These are phyloP conservation scores for Amoebophrya sp. DNA, from an alignment of 169 alveolate genomes.

Conservation along the genomic window DNA sequence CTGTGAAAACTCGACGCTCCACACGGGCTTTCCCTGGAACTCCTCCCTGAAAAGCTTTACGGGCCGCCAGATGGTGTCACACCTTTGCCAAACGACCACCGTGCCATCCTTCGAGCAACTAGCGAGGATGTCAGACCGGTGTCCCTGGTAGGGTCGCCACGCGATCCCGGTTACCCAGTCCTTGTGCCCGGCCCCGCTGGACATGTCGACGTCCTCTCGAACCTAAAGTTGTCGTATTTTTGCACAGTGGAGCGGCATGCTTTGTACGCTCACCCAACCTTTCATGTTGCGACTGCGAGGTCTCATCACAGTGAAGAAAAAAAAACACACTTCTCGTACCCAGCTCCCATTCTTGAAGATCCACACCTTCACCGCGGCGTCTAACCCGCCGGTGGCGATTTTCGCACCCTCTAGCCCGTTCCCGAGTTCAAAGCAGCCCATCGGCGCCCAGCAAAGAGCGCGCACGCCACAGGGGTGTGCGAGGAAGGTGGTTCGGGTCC, in stretches of 20 bases:
- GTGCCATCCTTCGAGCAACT: not conserved
- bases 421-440: not conserved
- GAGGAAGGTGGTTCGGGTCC: not conserved
- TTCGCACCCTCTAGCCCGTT: not conserved
- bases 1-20: conserved; percentile 8
- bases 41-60: not conserved
- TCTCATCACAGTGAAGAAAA: too few relatives aligned
- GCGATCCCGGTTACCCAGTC: conserved; percentile 7
- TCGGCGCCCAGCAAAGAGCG: not conserved
- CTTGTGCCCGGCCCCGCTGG: conserved; percentile 10
- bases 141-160: not conserved
- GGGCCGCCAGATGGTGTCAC: not conserved
- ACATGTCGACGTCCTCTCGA: not conserved
- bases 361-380: conserved; percentile 14
- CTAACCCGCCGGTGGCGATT: not conserved
- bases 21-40: not conserved
- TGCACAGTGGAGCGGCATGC: too few relatives aligned
- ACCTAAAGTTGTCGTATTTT: too few relatives aligned
- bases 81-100: not conserved
- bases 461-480: not conserved
- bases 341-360: conserved; percentile 19
- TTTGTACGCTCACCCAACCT: too few relatives aligned
- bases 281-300: too few relatives aligned
- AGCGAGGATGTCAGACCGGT: not conserved
- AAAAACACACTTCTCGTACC: too few relatives aligned